Base-by-base conservation (phyloP, 176 grass and related monocot species). In the Rhynchospora pubera region DNA sequence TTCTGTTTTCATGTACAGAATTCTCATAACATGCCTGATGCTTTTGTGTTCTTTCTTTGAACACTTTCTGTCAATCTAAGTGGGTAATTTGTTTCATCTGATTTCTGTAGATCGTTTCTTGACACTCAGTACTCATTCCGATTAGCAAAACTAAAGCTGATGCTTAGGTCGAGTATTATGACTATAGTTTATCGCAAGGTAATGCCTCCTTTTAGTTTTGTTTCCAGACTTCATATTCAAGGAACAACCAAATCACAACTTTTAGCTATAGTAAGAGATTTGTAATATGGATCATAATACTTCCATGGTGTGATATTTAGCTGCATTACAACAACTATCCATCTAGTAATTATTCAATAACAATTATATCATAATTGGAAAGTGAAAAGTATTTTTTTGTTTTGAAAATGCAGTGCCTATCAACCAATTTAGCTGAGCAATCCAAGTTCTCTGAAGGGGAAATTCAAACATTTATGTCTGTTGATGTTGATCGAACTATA, bases 371-470 rank as follows among this genome's bases (percentile, higher is more conserved):
- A 75, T 53, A 28, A 51, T 74, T 74, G 65, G 44, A 65, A 68
- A 68, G 32, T 68, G 15, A 68, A 9, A 9, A 85, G 65, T 67
- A 69, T 43, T 69, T 32, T n/a, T 43, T 48, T 80, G 64, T 65
- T 65, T 76, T n/a, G 22, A 68, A 75, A 85, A 81, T 86, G 74
- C 67, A 97, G 90, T 94, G 95, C 84, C 87, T 94, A 81, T 77
- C 79, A 59, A 88, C 91, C 73, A 94, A 83, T 89, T 82, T 92
- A 91, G 91, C 90, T 59, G 94, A 94, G 84, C 90, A 91, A 51
- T 94, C 92, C 79, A 94, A 86, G 85, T 92, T 97, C 87, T 94
- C 94, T 89, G 90, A 97, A 85, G 94, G 94, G 84, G 88, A 94
- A 90, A 84, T 97, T 86, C 94, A 97, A 81, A 97, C 90, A 59